These are phyloP conservation scores for Penicillium sp. DNA, from an alignment of 2,329 filamentous ascomycete genomes.

Conservation along the genomic window DNA sequence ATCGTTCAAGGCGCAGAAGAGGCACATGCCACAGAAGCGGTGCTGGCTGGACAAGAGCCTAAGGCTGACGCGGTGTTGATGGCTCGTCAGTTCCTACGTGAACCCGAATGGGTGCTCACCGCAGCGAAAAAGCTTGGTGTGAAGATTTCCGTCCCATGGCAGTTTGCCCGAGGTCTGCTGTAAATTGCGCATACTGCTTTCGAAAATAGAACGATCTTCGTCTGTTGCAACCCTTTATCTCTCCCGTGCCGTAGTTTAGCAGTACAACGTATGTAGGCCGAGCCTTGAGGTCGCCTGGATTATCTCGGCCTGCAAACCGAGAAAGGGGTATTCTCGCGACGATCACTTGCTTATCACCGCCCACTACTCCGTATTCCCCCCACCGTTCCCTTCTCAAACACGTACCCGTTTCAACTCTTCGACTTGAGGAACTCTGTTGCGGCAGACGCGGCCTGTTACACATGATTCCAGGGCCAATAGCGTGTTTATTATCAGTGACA, in stretches of 20 bases:
- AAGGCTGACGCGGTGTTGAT: conserved; percentile 51
- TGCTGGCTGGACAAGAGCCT: conserved; percentile 29
- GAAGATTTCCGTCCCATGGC: conserved; percentile 48
- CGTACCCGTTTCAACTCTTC: not conserved
- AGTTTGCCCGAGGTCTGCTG: conserved; percentile 39
- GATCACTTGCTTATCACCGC: not conserved
- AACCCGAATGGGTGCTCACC: conserved; percentile 53
- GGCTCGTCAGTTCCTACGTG: conserved; percentile 53
- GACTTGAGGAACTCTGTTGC: not conserved
- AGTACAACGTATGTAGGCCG: not conserved
- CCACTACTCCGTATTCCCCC: not conserved
- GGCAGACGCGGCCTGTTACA: not conserved
- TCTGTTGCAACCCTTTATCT: not conserved
- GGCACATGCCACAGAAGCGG: conserved; percentile 24
- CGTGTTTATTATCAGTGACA: not conserved
- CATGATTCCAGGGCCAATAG: not conserved
- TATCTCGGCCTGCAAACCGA: not conserved
- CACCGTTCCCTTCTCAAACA: not conserved
- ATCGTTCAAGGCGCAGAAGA: conserved; percentile 42
- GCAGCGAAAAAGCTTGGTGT: conserved; percentile 50
- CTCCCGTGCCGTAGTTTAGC: not conserved
- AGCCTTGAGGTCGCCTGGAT: no score
- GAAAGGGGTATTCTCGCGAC: not conserved
- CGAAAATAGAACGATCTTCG: not conserved
- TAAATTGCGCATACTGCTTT: not conserved